Conservation (phyloP, 495 filamentous ascomycete species). For the Lophiotrema nucula region DNA sequence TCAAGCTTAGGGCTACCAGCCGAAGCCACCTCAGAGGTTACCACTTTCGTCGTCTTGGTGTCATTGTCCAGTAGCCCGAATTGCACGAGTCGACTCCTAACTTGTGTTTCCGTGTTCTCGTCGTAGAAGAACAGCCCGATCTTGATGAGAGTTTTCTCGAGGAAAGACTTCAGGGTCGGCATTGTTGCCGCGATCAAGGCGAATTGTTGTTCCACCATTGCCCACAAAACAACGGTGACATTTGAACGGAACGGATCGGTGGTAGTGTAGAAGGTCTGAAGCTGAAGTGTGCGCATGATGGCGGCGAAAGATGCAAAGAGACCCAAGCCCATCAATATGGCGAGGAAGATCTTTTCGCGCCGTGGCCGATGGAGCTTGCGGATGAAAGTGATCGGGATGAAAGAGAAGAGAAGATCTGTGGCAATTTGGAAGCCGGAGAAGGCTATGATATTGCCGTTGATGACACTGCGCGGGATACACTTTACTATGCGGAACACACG, state of each 20-base stretch:
- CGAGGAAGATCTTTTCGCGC: slow-evolving; percentile 39
- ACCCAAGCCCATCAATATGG: slow-evolving; percentile 42
- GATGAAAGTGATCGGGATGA: slow-evolving; percentile 44
- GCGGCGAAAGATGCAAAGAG: slow-evolving; percentile 37
- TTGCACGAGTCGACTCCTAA: slow-evolving; percentile 1
- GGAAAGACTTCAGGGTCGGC: slow-evolving; percentile 19
- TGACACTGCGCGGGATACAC: slow-evolving; percentile 27
- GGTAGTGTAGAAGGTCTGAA: slow-evolving; percentile 15
- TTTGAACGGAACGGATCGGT: slow-evolving; percentile 16
- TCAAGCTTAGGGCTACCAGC: background rate
- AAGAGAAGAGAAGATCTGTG: slow-evolving; percentile 38
- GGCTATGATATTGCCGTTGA: slow-evolving; percentile 33
- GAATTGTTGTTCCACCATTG: slow-evolving; percentile 20
- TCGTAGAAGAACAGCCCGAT: slow-evolving; percentile 25
- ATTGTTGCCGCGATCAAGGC: slow-evolving; percentile 25
- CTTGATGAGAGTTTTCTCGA: slow-evolving; percentile 8
- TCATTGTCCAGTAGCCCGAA: slow-evolving; percentile 20
- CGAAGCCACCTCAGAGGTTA: background rate
- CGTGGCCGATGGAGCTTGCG: slow-evolving; percentile 37
- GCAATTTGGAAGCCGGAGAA: slow-evolving; percentile 33
- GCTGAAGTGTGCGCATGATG: slow-evolving; percentile 26
- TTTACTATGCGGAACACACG: slow-evolving; percentile 20
- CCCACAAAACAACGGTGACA: slow-evolving; percentile 19
- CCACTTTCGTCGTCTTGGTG: background rate
- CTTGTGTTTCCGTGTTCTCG: slow-evolving; percentile 7